Conservation (phyloP, 2,329 filamentous ascomycete genomes). For the Thielaviopsis ethacetica region DNA sequence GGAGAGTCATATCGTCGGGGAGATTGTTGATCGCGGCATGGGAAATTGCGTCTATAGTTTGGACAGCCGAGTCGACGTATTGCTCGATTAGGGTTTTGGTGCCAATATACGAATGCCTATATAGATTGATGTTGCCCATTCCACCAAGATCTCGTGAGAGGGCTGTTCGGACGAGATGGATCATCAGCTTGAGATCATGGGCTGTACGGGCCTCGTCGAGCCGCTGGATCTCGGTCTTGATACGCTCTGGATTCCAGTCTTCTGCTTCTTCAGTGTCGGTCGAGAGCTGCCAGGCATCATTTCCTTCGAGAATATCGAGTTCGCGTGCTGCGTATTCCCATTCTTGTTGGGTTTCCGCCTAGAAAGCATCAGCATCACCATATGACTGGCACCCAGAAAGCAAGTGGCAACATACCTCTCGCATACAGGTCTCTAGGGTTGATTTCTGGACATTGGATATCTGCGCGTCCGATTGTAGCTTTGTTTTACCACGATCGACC, state of each 20-base stretch:
- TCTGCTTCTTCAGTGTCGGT: conserved; percentile 20
- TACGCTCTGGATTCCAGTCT: conserved; percentile 55
- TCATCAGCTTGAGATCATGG: conserved; percentile 59
- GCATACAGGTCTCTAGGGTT: background rate
- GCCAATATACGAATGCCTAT: conserved; percentile 69
- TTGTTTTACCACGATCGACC: background rate
- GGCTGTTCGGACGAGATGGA: conserved; percentile 64
- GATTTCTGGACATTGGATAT: background rate
- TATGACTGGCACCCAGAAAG: no score
- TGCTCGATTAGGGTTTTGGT: conserved; percentile 77
- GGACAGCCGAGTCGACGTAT: conserved; percentile 66
- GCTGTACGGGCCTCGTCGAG: conserved; percentile 58
- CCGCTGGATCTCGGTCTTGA: conserved; percentile 52
- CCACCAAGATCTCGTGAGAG: conserved; percentile 68
- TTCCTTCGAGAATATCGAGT: conserved; percentile 64
- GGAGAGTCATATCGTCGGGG: conserved; percentile 39
- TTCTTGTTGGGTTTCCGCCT: conserved; percentile 53
- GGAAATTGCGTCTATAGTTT: conserved; percentile 57
- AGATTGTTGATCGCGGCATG: conserved; percentile 35
- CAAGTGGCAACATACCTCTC: background rate
- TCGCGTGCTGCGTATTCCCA: conserved; percentile 64
- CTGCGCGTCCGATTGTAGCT: background rate
- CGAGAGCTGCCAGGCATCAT: conserved; percentile 60
- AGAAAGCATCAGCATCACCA: conserved; percentile 1
- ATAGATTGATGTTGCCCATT: conserved; percentile 70